Evolutionary conservation across 2,329 filamentous ascomycete species (phyloP).

Genomic region (Stemphylium vesicarium): DNA sequence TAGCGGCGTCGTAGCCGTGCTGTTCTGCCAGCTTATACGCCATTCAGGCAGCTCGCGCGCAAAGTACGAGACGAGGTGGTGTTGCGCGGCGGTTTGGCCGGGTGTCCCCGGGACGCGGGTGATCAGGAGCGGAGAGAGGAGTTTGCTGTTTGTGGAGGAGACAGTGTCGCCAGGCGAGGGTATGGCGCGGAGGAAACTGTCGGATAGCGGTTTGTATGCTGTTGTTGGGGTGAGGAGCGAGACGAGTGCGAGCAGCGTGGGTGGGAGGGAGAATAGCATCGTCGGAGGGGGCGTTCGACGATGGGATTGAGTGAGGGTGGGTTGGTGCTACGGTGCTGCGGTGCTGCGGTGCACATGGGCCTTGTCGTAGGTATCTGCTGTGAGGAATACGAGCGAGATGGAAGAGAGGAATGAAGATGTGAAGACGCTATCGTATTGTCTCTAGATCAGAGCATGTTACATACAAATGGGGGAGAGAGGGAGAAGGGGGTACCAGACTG

Average conservation of each 20-base stretch:
- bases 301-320: not conserved
- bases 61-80: conserved; percentile 88
- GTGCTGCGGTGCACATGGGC: no score
- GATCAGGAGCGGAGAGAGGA: conserved; percentile 85
- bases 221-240: conserved; percentile 19
- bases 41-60: conserved; percentile 74
- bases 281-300: not conserved
- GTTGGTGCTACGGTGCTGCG: not conserved
- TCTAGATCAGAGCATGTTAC: no score
- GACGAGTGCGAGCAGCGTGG: conserved; percentile 19
- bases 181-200: conserved; percentile 73
- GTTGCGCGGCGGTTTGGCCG: conserved; percentile 73
- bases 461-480: no score
- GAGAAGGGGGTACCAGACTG: no score
- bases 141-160: conserved; percentile 73
- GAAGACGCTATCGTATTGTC: no score
- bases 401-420: no score
- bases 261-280: conserved; percentile 26
- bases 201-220: conserved; percentile 70
- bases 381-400: no score
- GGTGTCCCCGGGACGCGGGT: conserved; percentile 87
- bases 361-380: no score
- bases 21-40: conserved; percentile 85
- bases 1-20: conserved; percentile 80
- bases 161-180: conserved; percentile 77